Base-by-base conservation (phyloP, 2,329 filamentous ascomycete species). In the Chaetomium strumarium region DNA sequence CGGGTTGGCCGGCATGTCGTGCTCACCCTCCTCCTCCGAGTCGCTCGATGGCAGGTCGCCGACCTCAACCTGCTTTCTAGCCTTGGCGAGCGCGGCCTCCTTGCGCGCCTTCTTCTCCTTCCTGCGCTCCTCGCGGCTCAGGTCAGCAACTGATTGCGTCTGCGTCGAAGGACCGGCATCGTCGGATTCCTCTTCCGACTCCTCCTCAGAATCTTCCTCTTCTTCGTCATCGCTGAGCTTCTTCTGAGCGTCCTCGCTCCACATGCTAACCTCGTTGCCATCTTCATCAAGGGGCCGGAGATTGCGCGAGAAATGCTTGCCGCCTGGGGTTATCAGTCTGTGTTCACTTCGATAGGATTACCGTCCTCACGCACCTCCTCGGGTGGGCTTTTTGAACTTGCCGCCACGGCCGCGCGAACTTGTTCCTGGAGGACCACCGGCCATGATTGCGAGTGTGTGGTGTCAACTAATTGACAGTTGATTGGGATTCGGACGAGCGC, bases 301-400 rank as follows among this genome's bases (percentile, higher is more conserved):
- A 69, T 96, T 85, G 60, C 90, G 86, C 61, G 91, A 96, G 75
- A 95, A 99, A 67, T 95, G 86, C 73, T 96, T 96, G 66, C 93
- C 93, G 58, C 91, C 91, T 96, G 59, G 58, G 50, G 55, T 50
- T 53, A 55, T 41, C 16, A 38, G 44, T 13, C 9, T 42, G 29
- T 39, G 19, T 20, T 16, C 44, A 3, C 4, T 13, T 19, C 41
- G 55, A 60, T 49, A 12, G 19, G 5, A 7, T 40, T 31, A 16
- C 4, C 5, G 5, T 46, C 65, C 79, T 63, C 73, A 92, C 79
- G 62, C 73, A 92, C 92, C 91, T 79, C 92, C 92, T 73, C 92
- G 81, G 63, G 89, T 90, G 62, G 86, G 90, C 77, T 96, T 97
- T 75, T 84, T 88, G 71, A 92, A 96, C 75, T 97, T 97, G 72